phyloP scores from a whole-genome alignment of 257 asterid genomes.

The Mitragyna speciosa region DNA sequence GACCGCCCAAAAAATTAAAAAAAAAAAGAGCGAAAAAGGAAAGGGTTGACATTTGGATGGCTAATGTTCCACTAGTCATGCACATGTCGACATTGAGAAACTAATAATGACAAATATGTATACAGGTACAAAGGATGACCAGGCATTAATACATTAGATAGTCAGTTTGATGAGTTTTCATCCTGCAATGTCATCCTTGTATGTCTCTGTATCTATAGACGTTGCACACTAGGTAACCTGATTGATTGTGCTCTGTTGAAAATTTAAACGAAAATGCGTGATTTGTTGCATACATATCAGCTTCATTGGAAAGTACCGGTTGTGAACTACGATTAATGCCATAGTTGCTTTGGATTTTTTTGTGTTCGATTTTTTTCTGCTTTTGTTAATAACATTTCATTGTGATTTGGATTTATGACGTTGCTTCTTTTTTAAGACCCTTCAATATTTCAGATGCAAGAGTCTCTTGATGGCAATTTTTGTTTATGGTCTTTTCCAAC shows the following conservation, averaged over 20 bases:
- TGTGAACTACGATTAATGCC: background rate
- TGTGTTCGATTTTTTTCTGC: background rate
- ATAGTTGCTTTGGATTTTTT: background rate
- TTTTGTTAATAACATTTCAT: background rate
- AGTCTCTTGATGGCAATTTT: background rate
- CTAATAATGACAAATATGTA: background rate
- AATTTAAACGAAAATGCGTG: background rate
- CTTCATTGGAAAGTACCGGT: background rate
- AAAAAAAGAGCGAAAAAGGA: background rate
- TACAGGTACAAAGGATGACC: background rate
- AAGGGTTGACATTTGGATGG: conserved; percentile 5
- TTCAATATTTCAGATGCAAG: background rate
- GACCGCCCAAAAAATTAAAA: background rate
- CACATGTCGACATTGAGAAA: background rate
- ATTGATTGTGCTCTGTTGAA: background rate
- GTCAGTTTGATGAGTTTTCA: background rate
- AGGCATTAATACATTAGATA: background rate
- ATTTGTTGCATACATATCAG: background rate
- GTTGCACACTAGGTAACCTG: background rate
- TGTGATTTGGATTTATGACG: background rate
- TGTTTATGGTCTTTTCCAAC: background rate
- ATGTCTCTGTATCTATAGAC: background rate
- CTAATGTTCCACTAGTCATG: background rate
- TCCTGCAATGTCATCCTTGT: background rate
- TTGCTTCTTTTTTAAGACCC: background rate